Conservation (phyloP, 495 filamentous ascomycete species). For the Neohortaea acidophila region DNA sequence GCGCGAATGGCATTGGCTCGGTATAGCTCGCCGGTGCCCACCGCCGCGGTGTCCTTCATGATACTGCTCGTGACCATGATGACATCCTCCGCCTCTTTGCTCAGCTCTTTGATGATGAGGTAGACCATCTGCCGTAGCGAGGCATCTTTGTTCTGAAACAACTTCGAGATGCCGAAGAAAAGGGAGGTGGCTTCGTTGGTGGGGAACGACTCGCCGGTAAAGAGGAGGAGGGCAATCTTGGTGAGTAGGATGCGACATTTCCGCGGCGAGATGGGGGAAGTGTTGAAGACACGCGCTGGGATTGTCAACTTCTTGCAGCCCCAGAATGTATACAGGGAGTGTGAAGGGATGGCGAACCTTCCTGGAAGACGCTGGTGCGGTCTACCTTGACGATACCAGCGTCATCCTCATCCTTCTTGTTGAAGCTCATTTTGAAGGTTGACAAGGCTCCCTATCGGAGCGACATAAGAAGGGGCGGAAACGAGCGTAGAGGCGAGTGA, state of each 20-base stretch:
- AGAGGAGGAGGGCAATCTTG: slow-evolving; percentile 91
- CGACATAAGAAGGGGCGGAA: slow-evolving; percentile 5
- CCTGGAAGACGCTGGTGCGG: slow-evolving; percentile 96
- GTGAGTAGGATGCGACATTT: slow-evolving; percentile 90
- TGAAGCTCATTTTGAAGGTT: slow-evolving; percentile 64
- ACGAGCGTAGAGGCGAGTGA: background rate
- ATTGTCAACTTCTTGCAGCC: too few relatives aligned
- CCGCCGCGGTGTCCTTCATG: slow-evolving; percentile 91
- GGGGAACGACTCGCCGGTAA: slow-evolving; percentile 93
- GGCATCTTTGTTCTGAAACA: slow-evolving; percentile 99
- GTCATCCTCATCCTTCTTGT: slow-evolving; percentile 97
- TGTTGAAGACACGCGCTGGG: slow-evolving; percentile 90
- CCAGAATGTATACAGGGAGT: slow-evolving; percentile 4
- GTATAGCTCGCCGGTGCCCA: slow-evolving; percentile 88
- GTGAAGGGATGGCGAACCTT: slow-evolving; percentile 44
- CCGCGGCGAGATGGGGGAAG: slow-evolving; percentile 57
- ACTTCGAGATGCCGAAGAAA: slow-evolving; percentile 98
- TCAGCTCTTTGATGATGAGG: slow-evolving; percentile 91
- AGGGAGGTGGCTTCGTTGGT: slow-evolving; percentile 94
- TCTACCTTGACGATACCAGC: slow-evolving; percentile 89
- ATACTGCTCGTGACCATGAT: slow-evolving; percentile 99
- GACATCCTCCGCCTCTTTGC: slow-evolving; percentile 91
- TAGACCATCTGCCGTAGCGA: slow-evolving; percentile 98
- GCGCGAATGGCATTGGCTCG: slow-evolving; percentile 93
- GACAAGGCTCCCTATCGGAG: slow-evolving; percentile 6